Base-by-base conservation (phyloP, 1,284 basidiomycete species). In the Apiotrichum laibachii region DNA sequence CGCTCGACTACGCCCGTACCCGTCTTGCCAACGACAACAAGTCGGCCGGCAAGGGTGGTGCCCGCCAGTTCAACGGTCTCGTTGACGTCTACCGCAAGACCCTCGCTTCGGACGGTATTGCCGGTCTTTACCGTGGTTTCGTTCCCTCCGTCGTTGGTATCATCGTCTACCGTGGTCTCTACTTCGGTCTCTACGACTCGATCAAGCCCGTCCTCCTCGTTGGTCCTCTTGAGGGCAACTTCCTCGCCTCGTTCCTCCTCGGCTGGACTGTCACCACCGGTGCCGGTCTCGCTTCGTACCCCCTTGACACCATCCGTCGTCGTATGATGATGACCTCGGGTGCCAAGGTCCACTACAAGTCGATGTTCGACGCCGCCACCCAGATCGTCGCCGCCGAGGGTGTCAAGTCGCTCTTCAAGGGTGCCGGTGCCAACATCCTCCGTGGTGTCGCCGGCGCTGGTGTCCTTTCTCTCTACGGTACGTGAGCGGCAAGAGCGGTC, bases 261-360 rank as follows among this genome's bases (percentile, higher is more conserved):
- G 91, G 91, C 69, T 94, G 89, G 89, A 88, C 88, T 87, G 92
- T 94, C 76, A 94, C 92, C 68, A 90, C 90, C 76, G 89, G 88
- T 86, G 90, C 92, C 80, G 92, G 92, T 85, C 88, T 94, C 80
- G 90, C 90, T 77, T 92, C 92, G 46, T 95, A 95, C 80, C 92
- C 92, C 79, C 86, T 95, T 57, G 92, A 95, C 80, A 93, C 92
- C 67, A 92, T 92, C 73, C 89, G 90, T 88, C 89, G 90, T 87
- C 89, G 90, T 68, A 92, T 92, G 90, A 92, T 92, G 90, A 92
- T 92, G 90, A 92, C 90, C 43, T 92, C 90, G 33, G 86, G 85
- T 63, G 81, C 81, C 73, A 80, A 80, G 73, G 82, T 80, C 67
- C 79, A 80, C 78, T 77, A 76, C 76, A 76, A 76, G 73, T 72